Conservation (phyloP, 2,329 filamentous ascomycete species). For the Ceratocystis eucalypticola region DNA sequence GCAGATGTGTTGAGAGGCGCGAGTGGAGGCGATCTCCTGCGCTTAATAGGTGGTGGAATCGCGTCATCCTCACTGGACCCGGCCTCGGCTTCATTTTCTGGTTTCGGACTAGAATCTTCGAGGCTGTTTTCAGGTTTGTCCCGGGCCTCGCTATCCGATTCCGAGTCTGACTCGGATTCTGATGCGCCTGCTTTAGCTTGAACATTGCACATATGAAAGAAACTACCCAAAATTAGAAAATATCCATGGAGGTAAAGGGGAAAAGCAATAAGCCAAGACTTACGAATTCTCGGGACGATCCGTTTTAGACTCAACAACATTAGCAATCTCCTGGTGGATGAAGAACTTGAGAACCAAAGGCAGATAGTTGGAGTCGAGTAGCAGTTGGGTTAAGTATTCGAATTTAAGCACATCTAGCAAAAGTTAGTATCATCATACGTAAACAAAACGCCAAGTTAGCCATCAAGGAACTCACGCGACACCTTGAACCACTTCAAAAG, state of each 20-base stretch:
- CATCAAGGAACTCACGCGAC: conserved; percentile 53
- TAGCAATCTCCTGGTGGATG: conserved; percentile 85
- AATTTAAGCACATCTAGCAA: conserved; percentile 69
- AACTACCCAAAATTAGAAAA: conserved; percentile 38
- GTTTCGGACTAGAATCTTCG: neutral
- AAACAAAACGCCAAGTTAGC: neutral
- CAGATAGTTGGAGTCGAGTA: conserved; percentile 90
- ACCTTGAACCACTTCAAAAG: conserved; percentile 92
- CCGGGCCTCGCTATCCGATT: neutral
- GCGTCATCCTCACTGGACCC: conserved; percentile 61
- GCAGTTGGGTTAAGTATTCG: conserved; percentile 84
- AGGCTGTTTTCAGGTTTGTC: neutral
- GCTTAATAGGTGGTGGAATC: conserved; percentile 67
- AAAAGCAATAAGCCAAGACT: conserved; percentile 21
- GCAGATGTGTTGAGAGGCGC: conserved; percentile 24
- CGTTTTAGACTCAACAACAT: conserved; percentile 71
- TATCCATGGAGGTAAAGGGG: neutral
- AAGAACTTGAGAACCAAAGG: conserved; percentile 86
- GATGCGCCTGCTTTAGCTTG: conserved; percentile 37
- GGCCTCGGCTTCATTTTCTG: neutral
- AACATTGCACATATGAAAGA: conserved; percentile 78
- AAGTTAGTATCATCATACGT: conserved; percentile 20
- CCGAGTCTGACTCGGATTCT: neutral
- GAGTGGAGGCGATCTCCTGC: conserved; percentile 36
- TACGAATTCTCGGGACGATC: conserved; percentile 73